Percentiles rank a stretch among this genome's conserved stretches.
phyloP scores from a whole-genome alignment of 768 basidiomycete species.

The Nevesoporus exiguus region DNA sequence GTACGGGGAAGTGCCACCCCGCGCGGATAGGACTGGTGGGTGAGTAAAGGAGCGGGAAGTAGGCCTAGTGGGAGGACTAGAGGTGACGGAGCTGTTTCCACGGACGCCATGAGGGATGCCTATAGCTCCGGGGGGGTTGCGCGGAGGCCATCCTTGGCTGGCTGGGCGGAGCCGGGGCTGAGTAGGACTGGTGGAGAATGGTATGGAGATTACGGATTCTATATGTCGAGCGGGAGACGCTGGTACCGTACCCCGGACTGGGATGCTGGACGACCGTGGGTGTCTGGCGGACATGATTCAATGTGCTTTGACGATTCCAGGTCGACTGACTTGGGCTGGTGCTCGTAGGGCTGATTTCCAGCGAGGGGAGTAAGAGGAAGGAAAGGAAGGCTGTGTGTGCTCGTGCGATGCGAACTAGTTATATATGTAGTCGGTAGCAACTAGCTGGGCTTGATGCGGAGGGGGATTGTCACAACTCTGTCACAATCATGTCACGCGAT shows the following conservation, averaged over 20 bases:
- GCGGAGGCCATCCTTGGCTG: slow-evolving; percentile 31
- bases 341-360: not conserved
- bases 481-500: slow-evolving; percentile 28
- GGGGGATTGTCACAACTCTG: slow-evolving; percentile 26
- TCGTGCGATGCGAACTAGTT: slow-evolving; percentile 5
- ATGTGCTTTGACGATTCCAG: not conserved
- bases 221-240: slow-evolving; percentile 54
- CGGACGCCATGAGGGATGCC: slow-evolving; percentile 40
- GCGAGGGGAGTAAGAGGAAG: not conserved
- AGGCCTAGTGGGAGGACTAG: slow-evolving; percentile 39
- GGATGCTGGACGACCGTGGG: slow-evolving; percentile 64
- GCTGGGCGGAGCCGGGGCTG: slow-evolving; percentile 41
- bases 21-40: slow-evolving; percentile 30
- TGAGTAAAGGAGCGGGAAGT: slow-evolving; percentile 45
- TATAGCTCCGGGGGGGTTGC: slow-evolving; percentile 30
- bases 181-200: slow-evolving; percentile 39
- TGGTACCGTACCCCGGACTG: slow-evolving; percentile 48
- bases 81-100: slow-evolving; percentile 29
- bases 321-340: not conserved
- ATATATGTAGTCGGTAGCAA: slow-evolving; percentile 9
- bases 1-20: slow-evolving; percentile 31
- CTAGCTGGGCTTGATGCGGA: slow-evolving; percentile 11
- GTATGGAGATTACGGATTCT: slow-evolving; percentile 64
- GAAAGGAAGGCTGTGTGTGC: not conserved
- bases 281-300: slow-evolving; percentile 46